phyloP scores from a whole-genome alignment of 208 protist species.

The Acanthamoeba sp. region DNA sequence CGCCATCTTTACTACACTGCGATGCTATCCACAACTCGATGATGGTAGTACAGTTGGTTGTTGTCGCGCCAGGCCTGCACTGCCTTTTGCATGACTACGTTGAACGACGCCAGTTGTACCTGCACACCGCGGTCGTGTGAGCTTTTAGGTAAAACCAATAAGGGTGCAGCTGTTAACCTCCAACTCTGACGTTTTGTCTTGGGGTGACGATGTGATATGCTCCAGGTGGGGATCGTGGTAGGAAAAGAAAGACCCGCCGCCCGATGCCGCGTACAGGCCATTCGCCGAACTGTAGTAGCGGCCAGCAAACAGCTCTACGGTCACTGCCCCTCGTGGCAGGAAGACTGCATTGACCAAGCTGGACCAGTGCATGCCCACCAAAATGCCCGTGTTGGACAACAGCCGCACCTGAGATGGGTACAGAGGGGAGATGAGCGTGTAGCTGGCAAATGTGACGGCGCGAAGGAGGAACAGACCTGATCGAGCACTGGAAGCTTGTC shows the following conservation, averaged over 20 bases:
- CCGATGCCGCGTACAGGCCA: neutral
- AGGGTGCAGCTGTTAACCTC: too few relatives aligned
- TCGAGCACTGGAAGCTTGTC: neutral
- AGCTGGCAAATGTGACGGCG: neutral
- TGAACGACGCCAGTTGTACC: neutral
- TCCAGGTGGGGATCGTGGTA: neutral
- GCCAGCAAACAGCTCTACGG: conserved; percentile 10
- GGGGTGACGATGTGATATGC: neutral
- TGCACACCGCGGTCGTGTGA: neutral
- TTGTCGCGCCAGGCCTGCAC: conserved; percentile 36
- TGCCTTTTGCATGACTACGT: neutral
- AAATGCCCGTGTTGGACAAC: conserved; percentile 32
- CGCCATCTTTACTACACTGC: too few relatives aligned
- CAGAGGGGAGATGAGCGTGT: neutral
- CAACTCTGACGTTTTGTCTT: neutral
- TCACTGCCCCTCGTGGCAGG: neutral
- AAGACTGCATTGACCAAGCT: conserved; percentile 16
- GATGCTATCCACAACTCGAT: neutral
- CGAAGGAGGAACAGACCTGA: neutral
- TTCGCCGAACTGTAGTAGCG: neutral
- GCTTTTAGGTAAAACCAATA: too few relatives aligned
- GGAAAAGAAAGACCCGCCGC: neutral
- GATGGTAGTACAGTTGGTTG: conserved; percentile 24
- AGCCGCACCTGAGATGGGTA: neutral
- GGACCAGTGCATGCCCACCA: conserved; percentile 9